Conservation (phyloP, 139 green algal genomes). For the Picochlorum sp. region DNA sequence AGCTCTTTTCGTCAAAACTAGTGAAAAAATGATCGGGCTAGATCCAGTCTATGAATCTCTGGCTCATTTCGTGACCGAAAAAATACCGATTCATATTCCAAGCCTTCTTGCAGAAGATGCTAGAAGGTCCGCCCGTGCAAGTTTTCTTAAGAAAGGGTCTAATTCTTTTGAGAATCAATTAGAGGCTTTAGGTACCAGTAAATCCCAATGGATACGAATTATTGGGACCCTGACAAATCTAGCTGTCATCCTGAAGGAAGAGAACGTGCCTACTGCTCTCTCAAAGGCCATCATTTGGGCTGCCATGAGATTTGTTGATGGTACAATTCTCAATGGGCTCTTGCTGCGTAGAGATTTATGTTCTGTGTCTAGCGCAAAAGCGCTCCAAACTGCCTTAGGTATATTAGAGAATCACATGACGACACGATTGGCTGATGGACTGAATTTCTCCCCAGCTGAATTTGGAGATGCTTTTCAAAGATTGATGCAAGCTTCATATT, state of each 20-base stretch:
- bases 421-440: conserved; percentile 24
- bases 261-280: conserved; percentile 20
- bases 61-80: conserved; percentile 27
- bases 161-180: neutral
- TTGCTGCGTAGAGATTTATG: conserved; percentile 49
- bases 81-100: conserved; percentile 31
- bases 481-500: conserved; percentile 31
- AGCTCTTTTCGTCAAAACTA: too few relatives aligned
- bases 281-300: conserved; percentile 31
- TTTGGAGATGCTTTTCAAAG: conserved; percentile 29
- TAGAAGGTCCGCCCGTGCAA: conserved; percentile 28
- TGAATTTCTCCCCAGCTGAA: conserved; percentile 16
- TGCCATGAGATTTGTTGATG: conserved; percentile 43
- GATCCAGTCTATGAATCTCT: conserved; percentile 27
- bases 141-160: neutral
- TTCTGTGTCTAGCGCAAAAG: conserved; percentile 45
- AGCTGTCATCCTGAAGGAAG: neutral
- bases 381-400: conserved; percentile 33
- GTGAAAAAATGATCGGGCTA: conserved; percentile 38
- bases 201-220: conserved; percentile 24
- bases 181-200: neutral
- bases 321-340: conserved; percentile 50
- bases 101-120: conserved; percentile 42
- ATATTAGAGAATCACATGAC: conserved; percentile 32
- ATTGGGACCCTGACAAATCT: conserved; percentile 41